These are phyloP conservation scores for Eucalyptus regnans DNA, from an alignment of 345 rosid genomes.

Conservation along the genomic window DNA sequence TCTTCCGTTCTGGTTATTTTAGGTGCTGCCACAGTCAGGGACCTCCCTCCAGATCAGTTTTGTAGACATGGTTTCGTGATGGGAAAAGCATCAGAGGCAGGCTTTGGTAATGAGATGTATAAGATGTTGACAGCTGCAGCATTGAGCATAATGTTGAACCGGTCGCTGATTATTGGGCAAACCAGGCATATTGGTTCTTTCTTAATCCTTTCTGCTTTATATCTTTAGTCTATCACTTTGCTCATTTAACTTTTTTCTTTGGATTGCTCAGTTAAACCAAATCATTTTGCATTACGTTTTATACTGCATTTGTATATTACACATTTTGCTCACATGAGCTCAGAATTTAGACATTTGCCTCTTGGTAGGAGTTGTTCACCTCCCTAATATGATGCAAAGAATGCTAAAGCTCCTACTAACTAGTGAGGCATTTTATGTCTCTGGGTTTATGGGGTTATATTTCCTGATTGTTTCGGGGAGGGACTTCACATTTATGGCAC, in stretches of 20 bases:
- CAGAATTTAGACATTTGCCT: not conserved
- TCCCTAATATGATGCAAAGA: not conserved
- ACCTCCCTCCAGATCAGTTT: conserved; percentile 69
- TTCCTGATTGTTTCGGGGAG: not conserved
- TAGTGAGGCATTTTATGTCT: not conserved
- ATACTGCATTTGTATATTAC: not conserved
- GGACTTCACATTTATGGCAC: not conserved
- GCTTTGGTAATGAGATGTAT: conserved; percentile 97
- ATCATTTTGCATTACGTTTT: not conserved
- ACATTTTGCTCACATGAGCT: not conserved
- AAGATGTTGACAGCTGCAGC: conserved; percentile 92
- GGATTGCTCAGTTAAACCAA: not conserved
- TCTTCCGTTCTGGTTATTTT: not conserved
- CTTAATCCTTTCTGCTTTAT: conserved; percentile 61
- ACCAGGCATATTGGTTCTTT: conserved; percentile 99
- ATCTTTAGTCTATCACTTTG: not conserved
- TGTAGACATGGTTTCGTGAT: conserved; percentile 77
- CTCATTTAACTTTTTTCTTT: not conserved
- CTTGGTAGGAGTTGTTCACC: not conserved
- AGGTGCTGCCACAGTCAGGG: conserved; percentile 71
- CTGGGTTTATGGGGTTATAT: not conserved
- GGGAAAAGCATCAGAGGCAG: conserved; percentile 95
- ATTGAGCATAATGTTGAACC: conserved; percentile 75
- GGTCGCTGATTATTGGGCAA: conserved; percentile 96
- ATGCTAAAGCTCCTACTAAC: not conserved